Base-by-base conservation (phyloP, 108 stramenopile genomes). In the Cyclotella baltica region DNA sequence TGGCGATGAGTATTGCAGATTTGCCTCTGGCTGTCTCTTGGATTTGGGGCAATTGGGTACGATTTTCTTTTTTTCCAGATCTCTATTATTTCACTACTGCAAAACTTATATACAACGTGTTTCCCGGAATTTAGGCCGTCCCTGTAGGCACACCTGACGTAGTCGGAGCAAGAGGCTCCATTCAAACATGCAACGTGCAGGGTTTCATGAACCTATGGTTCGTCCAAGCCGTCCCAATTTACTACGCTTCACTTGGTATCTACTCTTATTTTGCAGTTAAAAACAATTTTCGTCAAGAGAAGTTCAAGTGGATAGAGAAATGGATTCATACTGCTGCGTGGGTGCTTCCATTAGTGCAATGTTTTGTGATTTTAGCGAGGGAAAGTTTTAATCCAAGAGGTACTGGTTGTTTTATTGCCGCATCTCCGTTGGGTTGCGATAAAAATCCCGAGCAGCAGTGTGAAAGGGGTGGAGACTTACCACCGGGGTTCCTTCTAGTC, bases 141-240 rank as follows among this genome's bases (percentile, higher is more conserved):
- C 67, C 67, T 18, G 67, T 22, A 27, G 48, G 31, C 30, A 68
- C 48, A 8, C 67, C 67, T 1, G 16, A 68, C 52, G 19, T 35
- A 5, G 67, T 53, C 22, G 51, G 67, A 0, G 50, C 67, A 11
- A 9, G 31, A 31, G 67, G 67, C 11, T 43, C 51, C 9, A 53
- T 68, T 1, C 67, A 52, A 68, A 68, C 67, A 31, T 68, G 67
- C 67, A 68, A 48, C 4, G 67, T 50, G 15, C 48, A 51, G 34
- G 67, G 67, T 20, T 68, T 51, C 33, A 31, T 68, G 15, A 53
- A 52, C 15, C 51, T 53, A 29, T 27, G 51, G 48, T 53, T 68
- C 19, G 13, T 50, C 4, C 50, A 35, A 15, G 30, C 50, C 22
- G 67, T 68, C 4, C 30, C 51, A 30, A 31, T 53, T 15, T 68